Conservation (phyloP, 208 protist species). For the Phytomonas sp. region DNA sequence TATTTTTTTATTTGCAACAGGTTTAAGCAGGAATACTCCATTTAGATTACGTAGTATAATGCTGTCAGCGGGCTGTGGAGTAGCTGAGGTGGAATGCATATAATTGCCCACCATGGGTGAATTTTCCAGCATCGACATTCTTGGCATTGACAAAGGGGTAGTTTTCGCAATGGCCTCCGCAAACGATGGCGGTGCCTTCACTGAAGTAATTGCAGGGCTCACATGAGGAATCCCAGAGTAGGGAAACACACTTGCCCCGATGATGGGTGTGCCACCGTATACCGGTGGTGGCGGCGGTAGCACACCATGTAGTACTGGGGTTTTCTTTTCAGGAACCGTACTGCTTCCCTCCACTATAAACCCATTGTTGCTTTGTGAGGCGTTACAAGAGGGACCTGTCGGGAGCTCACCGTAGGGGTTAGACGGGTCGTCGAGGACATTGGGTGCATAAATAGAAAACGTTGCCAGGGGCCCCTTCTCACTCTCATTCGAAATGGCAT, state of each 20-base stretch:
- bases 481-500: constrained; percentile 1
- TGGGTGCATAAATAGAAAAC: no score
- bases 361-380: constrained; percentile 13
- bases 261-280: constrained; percentile 20
- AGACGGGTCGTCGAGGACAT: not conserved
- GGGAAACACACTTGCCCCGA: constrained; percentile 11
- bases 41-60: constrained; percentile 74
- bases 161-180: constrained; percentile 51
- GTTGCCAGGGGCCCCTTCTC: not conserved
- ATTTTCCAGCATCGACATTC: constrained; percentile 29
- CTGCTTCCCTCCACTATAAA: constrained; percentile 44
- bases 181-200: constrained; percentile 42
- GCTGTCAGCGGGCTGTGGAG: constrained; percentile 31
- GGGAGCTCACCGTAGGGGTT: constrained; percentile 12
- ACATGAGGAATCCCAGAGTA: constrained; percentile 29
- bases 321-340: constrained; percentile 10
- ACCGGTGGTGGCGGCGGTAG: constrained; percentile 20
- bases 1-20: constrained; percentile 36
- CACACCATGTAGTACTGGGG: constrained; percentile 14
- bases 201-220: constrained; percentile 3
- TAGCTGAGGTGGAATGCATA: constrained; percentile 49
- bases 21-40: constrained; percentile 76
- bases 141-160: constrained; percentile 19
- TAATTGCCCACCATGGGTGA: constrained; percentile 54
- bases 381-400: constrained; percentile 1